Base-by-base conservation (phyloP, 1,284 basidiomycete species). In the Coniferiporia sulphurascens region DNA sequence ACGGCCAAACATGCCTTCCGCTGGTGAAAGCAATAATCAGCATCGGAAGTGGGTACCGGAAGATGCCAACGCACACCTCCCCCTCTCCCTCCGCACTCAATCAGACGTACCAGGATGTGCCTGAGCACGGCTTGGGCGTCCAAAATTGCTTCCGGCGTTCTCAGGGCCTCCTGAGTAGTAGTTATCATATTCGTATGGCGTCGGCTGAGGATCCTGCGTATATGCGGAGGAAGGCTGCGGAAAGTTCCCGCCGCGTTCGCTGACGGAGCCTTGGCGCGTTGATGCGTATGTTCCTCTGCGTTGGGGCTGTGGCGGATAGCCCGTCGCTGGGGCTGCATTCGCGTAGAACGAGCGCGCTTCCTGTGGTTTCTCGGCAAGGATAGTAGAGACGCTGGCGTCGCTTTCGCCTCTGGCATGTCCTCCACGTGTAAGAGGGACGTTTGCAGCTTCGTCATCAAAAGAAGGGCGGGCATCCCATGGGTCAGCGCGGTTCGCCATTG, bases 401-500 rank as follows among this genome's bases (percentile, higher is more conserved):
- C 87, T 90, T 57, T 78, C 77, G 48, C 82, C 72, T 58, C 80
- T 74, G 19, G 72, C 55, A 65, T 87, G 84, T 13, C 72, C 71
- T 59, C 76, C 78, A 9, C 68, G 69, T 34, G 65, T 70, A 17
- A 59, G 64, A 15, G 65, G 56, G 36, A 65, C 65, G 15, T 17
- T 17, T 34, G 48, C 45, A 41, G n/a, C n/a, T n/a, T 55, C 48
- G 27, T 61, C 57, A 36, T 86, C 87, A 34, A 75, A 72, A 3
- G 84, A 85, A 36, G 78, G 75, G 62, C 86, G 80, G 27, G 82
- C 76, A 64, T 91, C 86, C 89, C 89, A 93, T 41, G 87, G 82
- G 66, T 90, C 86, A 64, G 75, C 78, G 56, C 86, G 83, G 64
- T 78, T 76, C 74, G 57, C 66, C 64, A 86, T 81, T 46, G 84